Evolutionary conservation across 108 stramenopile species (phyloP), one percentile per base, ranked within the genome.

Genomic region (Cyclostephanos tholiformis): DNA sequence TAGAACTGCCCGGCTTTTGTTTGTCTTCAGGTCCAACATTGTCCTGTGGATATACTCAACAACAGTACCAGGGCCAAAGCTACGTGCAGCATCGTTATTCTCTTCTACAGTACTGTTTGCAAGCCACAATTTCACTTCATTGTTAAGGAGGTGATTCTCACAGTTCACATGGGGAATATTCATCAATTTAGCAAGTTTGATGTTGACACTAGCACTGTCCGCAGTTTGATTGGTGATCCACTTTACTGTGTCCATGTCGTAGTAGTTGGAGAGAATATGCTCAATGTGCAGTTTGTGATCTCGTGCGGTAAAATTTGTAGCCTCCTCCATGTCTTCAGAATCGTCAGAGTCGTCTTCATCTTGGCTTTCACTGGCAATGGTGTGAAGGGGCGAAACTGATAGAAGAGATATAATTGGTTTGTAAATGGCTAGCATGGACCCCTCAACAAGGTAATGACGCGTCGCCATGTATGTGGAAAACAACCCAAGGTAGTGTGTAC

Each of bases 171-270:
- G 63, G 2, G 63, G 63, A 20, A 64, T 64, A 2, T 20, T 20
- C 3, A 64, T 19, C 12, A 64, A 20, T 14, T 64, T 6, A 5
- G 63, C 63, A 6, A 64, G 63, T 41, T 64, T 64, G 32, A 64
- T 41, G 35, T 64, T 64, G 4, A 64, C 39, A 38, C 63, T 36
- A 12, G 63, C 63, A 64, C 63, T 64, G 12, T 41, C 63, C n/a
- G 63, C 63, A 39, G 63, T 64, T 20, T 64, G 63, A 64, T 64
- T 64, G 6, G 63, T 64, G 22, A 64, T 64, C 63, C 63, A 64
- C 4, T 4, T 64, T 19, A 11, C 8, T 39, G 63, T 11, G 38
- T 64, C 19, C 16, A 64, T 41, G 13, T 46, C 11, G 9, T 12
- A 46, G 44, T 12, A 46, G 44, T 13, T 46, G 11, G 44, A 46